Evolutionary conservation across 164 flowering plant genomes (phyloP), one percentile per base, ranked within the genome.

Genomic region (Protea cynaroides): DNA sequence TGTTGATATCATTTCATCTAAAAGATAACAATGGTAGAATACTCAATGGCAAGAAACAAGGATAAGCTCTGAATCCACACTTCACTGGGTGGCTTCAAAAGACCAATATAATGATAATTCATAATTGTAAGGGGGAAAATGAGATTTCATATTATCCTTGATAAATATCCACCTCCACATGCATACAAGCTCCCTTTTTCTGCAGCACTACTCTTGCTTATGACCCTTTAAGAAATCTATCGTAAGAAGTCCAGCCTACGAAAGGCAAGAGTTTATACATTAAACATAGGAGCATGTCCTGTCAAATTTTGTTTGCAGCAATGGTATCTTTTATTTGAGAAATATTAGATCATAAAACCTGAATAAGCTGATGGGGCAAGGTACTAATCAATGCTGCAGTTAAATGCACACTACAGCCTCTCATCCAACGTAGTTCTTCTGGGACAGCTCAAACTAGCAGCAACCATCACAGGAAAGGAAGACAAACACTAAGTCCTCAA

Each of bases 341-440:
- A 9, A 47, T 59, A n/a, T n/a, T n/a, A 69, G 13, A 70, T 58
- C 62, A 18, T 2, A 17, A 58, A 67, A 95, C 99, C 97, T 95
- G 99, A 79, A 91, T 91, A 62, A 86, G 72, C 72, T 88, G 94
- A 77, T 95, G 99, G 71, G 92, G 85, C 84, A 92, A 65, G 73
- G 88, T 88, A 57, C 97, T 97, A 69, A 82, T 71, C 68, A 95
- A 74, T 56, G 99, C 94, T 72, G 89, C 85, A 74, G 65, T 65
- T 53, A 97, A 88, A 65, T 84, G 70, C 60, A 88, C 96, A 69
- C 49, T 78, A 25, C 68, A 95, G 66, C 76, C 99, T 86, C 77
- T 89, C 99, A 81, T 95, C 99, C 66, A 95, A 78, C 64, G 92
- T 87, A 56, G 84, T 69, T 56, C 99, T 82, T 68, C 99, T 84